Conservation (phyloP, 257 asterid genomes). For the Nicotiana paniculata region DNA sequence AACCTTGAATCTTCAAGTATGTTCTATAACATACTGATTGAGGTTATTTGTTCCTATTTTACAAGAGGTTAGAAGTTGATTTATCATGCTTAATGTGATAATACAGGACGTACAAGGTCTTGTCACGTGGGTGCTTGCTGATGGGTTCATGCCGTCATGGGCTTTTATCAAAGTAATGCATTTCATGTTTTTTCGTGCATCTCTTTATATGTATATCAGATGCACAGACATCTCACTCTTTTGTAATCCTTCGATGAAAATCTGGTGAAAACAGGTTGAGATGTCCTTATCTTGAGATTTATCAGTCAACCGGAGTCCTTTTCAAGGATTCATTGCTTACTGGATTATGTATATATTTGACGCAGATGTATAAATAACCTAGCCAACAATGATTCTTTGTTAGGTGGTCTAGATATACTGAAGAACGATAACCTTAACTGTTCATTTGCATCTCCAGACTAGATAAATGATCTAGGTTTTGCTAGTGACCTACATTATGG, state of each 20-base stretch:
- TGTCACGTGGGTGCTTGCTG: conserved; percentile 93
- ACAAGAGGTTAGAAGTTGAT: neutral
- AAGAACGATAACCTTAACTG: neutral
- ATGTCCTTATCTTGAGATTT: neutral
- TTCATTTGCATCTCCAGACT: neutral
- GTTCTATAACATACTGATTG: conserved; percentile 7
- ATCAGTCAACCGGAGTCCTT: neutral
- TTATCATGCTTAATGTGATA: conserved; percentile 13
- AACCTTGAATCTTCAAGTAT: conserved; percentile 66
- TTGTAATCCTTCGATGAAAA: neutral
- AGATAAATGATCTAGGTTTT: neutral
- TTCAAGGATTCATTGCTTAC: neutral
- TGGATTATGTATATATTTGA: neutral
- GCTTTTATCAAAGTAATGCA: conserved; percentile 72
- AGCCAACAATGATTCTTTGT: neutral
- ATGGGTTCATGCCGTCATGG: conserved; percentile 97
- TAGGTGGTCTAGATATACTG: neutral
- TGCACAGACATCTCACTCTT: neutral
- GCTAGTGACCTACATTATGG: neutral
- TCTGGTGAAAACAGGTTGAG: neutral
- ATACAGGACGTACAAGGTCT: conserved; percentile 89
- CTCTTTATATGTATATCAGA: neutral
- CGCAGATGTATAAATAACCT: neutral
- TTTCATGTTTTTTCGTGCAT: neutral
- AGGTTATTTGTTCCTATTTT: neutral